Base-by-base conservation (phyloP, 75 land plant genomes). In the Selaginella tamariscina region DNA sequence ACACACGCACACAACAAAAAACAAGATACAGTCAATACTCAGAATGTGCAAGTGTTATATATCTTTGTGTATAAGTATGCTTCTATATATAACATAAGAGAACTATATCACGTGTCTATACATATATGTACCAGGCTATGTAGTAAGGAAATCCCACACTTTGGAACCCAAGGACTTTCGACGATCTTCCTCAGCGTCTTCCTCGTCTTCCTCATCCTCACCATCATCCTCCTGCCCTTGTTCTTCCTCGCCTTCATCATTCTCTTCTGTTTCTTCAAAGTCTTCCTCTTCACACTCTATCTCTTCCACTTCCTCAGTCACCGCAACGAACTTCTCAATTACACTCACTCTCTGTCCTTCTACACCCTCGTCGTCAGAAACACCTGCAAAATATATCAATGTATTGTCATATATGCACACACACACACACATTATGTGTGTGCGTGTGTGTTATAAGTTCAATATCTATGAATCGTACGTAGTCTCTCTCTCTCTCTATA, bases 141-240 rank as follows among this genome's bases (percentile, higher is more conserved):
- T 73, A 0, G 87, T 84, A 27, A 87, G 69, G 56, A 85, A 87
- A 0, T 69, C 80, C 90, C 90, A 87, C 0, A 85, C 66, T 72
- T 87, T 87, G 81, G 80, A 82, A 30, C 81, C 76, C 21, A 87
- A 62, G 9, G 85, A 82, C 1, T 56, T 69, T n/a, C n/a, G n/a
- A 60, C 65, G 20, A 24, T 70, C 64, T 23, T 55, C 76, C 24
- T 78, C 68, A 20, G 27, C 33, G 1, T 28, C 71, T 1, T 64
- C 77, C 55, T 23, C 70, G 55, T 33, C 71, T 9, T 5, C 65
- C 67, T 55, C 15, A 5, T 39, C 79, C 24, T 28, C 71, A 0
- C 54, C 77, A 55, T 23, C 70, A 55, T 59, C 75, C 18, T 5
- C 65, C 67, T 64, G 67, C 24, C 68, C 74, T 56, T 66, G 68